These are phyloP conservation scores for Lipomyces starkeyi DNA, from an alignment of 805 yeast genomes.

Conservation along the genomic window DNA sequence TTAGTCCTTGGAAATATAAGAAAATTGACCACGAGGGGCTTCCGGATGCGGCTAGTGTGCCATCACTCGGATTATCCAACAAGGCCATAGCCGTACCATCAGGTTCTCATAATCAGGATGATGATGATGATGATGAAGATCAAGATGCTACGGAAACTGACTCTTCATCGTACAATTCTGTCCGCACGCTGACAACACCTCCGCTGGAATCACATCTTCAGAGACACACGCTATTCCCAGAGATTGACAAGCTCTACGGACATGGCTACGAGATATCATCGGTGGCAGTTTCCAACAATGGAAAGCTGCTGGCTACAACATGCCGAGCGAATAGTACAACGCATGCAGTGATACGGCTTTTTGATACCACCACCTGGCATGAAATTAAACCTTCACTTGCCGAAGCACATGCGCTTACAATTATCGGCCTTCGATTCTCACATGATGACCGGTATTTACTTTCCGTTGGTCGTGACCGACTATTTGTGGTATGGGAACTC, in stretches of 20 bases:
- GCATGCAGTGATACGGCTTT: slow-evolving; percentile 86
- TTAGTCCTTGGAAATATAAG: slow-evolving; percentile 39
- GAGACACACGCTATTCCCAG: slow-evolving; percentile 93
- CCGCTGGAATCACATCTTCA: slow-evolving; percentile 93
- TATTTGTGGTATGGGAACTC: slow-evolving; percentile 74
- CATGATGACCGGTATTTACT: slow-evolving; percentile 60
- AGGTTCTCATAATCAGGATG: slow-evolving; percentile 41
- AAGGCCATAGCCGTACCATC: slow-evolving; percentile 69
- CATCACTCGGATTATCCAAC: slow-evolving; percentile 91
- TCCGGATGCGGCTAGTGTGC: slow-evolving; percentile 87
- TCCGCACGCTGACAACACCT: slow-evolving; percentile 57
- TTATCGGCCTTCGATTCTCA: slow-evolving; percentile 81
- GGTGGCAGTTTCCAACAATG: slow-evolving; percentile 71
- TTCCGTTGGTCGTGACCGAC: slow-evolving; percentile 89
- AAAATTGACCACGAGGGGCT: slow-evolving; percentile 44
- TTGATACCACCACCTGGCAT: slow-evolving; percentile 65
- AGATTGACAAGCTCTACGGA: slow-evolving; percentile 90
- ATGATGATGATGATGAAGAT: slow-evolving; percentile 43
- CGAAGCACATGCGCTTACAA: slow-evolving; percentile 79
- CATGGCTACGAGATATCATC: slow-evolving; percentile 95
- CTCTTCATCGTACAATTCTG: slow-evolving; percentile 51
- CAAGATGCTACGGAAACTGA: slow-evolving; percentile 44
- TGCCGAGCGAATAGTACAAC: slow-evolving; percentile 82
- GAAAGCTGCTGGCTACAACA: slow-evolving; percentile 78
- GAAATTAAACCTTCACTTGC: slow-evolving; percentile 60